These are phyloP conservation scores for Hibiscus tridactylites DNA, from an alignment of 345 rosid genomes.

Conservation along the genomic window DNA sequence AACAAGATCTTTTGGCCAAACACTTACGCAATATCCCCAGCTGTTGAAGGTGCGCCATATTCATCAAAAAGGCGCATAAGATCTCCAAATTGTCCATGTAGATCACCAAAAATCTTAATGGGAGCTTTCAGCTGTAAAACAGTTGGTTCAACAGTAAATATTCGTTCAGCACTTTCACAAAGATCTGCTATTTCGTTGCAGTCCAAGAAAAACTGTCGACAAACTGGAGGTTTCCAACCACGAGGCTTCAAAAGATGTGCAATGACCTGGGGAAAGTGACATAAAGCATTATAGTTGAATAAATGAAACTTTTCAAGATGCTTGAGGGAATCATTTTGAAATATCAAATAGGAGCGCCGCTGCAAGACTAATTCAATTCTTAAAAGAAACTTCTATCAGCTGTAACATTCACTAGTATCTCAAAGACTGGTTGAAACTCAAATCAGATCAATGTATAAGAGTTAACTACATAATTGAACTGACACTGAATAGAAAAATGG, in stretches of 20 bases:
- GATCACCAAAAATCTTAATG: constrained; percentile 89
- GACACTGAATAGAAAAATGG: no score
- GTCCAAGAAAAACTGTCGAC: constrained; percentile 86
- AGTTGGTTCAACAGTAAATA: constrained; percentile 77
- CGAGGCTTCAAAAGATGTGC: constrained; percentile 90
- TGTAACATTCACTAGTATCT: no score
- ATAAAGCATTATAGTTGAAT: constrained; percentile 4
- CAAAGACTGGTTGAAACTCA: no score
- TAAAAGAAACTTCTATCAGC: background rate
- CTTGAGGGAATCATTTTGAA: background rate
- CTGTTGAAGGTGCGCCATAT: constrained; percentile 96
- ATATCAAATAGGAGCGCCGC: background rate
- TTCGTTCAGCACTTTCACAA: constrained; percentile 81
- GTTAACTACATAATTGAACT: no score
- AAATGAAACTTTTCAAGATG: constrained; percentile 1
- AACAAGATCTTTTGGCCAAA: background rate
- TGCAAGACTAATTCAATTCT: background rate
- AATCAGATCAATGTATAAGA: no score
- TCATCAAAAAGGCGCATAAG: constrained; percentile 99
- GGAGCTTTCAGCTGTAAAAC: constrained; percentile 90
- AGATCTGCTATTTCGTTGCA: constrained; percentile 96
- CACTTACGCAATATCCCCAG: constrained; percentile 77
- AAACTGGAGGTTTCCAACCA: constrained; percentile 96
- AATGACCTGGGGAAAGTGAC: constrained; percentile 41
- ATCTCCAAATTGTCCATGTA: constrained; percentile 99